Conservation (phyloP, 345 rosid species). For the Ceriops decandra region DNA sequence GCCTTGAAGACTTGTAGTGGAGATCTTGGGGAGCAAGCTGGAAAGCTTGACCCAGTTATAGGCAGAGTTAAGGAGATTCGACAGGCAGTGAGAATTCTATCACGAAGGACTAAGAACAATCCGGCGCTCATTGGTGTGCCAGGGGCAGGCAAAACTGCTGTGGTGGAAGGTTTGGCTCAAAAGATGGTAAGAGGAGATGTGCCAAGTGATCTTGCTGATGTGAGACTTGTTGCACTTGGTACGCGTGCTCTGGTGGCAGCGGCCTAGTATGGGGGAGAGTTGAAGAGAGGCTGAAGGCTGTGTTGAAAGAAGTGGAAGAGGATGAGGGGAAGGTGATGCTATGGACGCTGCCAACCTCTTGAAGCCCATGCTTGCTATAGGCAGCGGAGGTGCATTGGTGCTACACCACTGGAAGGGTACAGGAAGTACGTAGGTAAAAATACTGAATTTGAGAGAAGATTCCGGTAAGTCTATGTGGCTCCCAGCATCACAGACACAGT, state of each 20-base stretch:
- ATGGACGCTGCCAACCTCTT: conserved; percentile 98
- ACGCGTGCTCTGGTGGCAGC: conserved; percentile 89
- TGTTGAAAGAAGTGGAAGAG: conserved; percentile 89
- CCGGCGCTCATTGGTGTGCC: conserved; percentile 95
- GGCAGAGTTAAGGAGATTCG: conserved; percentile 88
- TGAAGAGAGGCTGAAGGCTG: conserved; percentile 78
- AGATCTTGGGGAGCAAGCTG: conserved; percentile 87
- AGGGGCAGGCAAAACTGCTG: conserved; percentile 93
- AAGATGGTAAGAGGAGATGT: conserved; percentile 85
- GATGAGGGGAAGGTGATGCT: conserved; percentile 90
- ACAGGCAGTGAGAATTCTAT: conserved; percentile 74
- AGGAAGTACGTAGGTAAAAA: conserved; percentile 95
- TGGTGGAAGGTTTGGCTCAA: conserved; percentile 90
- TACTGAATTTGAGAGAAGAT: conserved; percentile 90
- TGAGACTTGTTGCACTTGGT: conserved; percentile 76
- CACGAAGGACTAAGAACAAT: conserved; percentile 87
- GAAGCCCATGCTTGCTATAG: conserved; percentile 94
- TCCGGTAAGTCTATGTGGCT: conserved; percentile 86
- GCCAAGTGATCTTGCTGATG: conserved; percentile 79
- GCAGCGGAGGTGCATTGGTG: conserved; percentile 94
- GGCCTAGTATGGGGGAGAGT: conserved; percentile 84
- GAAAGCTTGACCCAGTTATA: conserved; percentile 89
- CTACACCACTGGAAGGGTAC: conserved; percentile 90
- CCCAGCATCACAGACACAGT: conserved; percentile 80
- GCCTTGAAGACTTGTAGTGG: conserved; percentile 87